Base-by-base conservation (phyloP, 164 flowering plant species). In the Nelumbo lutea region DNA sequence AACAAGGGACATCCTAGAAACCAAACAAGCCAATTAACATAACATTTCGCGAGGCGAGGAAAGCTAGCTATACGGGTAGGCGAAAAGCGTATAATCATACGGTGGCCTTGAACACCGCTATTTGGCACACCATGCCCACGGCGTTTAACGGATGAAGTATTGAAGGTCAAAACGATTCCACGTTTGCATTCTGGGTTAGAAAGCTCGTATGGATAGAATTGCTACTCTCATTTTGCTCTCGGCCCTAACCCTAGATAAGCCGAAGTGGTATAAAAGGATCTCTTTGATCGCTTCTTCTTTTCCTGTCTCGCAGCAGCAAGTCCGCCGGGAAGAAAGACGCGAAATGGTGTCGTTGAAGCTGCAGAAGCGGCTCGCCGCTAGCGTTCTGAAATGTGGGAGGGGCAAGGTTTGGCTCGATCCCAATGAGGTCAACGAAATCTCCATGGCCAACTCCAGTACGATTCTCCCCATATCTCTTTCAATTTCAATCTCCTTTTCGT, bases 351-450 rank as follows among this genome's bases (percentile, higher is more conserved):
- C 82, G 56, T 47, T 79, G 73, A 79, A 81, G 75, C 68, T 79
- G 3, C 84, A 81, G 79, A 81, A 81, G 73, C 73, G 84, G 64
- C 76, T 81, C 3, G 72, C 82, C 55, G 75, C 82, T 7, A 79
- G 82, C 70, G 82, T 81, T 9, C 80, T 81, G 57, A 77, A 75
- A 59, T 81, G 84, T 56, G 84, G 84, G 6, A 72, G 48, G 53
- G 75, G 75, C 8, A 81, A 81, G 64, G 84, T 81, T 6, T 81
- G 84, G 84, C 79, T 81, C 4, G 84, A 81, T 64, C 84, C 84
- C 2, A 81, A 81, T 75, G 84, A 81, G 41, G 50, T 46, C 63
- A 77, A 70, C 68, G 84, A 81, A 51, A 79, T 81, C 62, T 75
- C 82, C 71, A 81, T 74, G 79, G 80, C 80, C 72, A 81, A 81